These are phyloP conservation scores for Edhazardia aedis DNA, from an alignment of 371 early-diverging fungal species.

Conservation along the genomic window DNA sequence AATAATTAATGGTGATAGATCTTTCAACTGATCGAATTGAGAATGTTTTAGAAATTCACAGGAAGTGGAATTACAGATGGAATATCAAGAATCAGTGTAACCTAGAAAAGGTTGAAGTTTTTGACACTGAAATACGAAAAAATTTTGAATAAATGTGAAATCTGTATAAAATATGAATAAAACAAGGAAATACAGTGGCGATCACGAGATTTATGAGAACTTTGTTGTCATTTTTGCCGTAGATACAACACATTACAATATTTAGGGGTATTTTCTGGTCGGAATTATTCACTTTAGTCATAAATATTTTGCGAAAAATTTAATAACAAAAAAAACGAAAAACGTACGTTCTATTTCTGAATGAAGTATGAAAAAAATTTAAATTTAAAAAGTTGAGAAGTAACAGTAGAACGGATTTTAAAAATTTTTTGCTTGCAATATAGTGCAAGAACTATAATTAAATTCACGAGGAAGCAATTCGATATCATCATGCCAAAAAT, in stretches of 20 bases:
- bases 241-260: neutral
- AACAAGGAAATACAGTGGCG: no score
- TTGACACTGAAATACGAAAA: no score
- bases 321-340: neutral
- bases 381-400: neutral
- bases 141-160: no score
- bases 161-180: no score
- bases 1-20: neutral
- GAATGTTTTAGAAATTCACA: neutral
- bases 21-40: neutral
- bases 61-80: neutral
- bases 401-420: neutral
- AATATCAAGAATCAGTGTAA: no score
- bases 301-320: neutral
- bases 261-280: neutral
- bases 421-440: neutral
- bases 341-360: neutral
- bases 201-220: no score
- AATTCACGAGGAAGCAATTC: neutral
- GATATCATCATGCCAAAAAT: neutral
- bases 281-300: neutral
- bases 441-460: neutral
- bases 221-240: neutral
- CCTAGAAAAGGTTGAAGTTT: no score
- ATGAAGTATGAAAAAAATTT: neutral